Evolutionary conservation across 805 yeast genomes (phyloP), one percentile per base, ranked within the genome.

Genomic region (Cyberlindnera mycetangii): DNA sequence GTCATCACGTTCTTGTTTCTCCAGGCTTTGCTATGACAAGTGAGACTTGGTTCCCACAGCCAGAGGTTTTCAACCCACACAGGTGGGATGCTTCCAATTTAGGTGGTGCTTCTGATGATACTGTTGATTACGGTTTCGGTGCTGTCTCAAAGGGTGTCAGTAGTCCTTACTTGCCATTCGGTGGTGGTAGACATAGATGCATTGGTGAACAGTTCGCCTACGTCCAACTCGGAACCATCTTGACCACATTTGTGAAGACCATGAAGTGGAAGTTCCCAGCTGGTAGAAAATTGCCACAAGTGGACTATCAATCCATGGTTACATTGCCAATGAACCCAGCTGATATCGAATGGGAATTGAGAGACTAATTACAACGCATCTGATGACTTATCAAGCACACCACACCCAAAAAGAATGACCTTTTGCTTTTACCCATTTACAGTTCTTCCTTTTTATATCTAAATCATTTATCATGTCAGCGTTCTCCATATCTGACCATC

Each of bases 111-210:
- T 39, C 68, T 76, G 42, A 82, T 9, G 43, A 82, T 27, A 54
- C 89, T 39, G 83, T 89, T 36, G 98, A 92, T 67, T 92, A 90
- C 64, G 98, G 98, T n/a, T 92, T 92, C 58, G 97, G 97, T 64
- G 86, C 88, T 48, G 87, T 93, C 52, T 82, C 96, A 37, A 93
- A 93, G 71, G 99, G 98, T 70, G 98, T 92, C 42, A 73, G 87
- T 24, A 88, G 97, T 34, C 96, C 98, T 47, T 93, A 89, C 70
- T 79, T 93, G 64, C 99, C 99, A 44, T 93, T 93, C 61, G 99
- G 99, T 57, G 99, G 98, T 67, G 99, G 99, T 55, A 86, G 99
- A 76, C 99, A 93, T 68, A 85, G 99, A 72, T 93, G 99, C 71
- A 92, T 93, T 61, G 99, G 99, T 64, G 99, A 93, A 70, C 98